phyloP scores from a whole-genome alignment of 1,284 basidiomycete species.

The Waitea zeae region DNA sequence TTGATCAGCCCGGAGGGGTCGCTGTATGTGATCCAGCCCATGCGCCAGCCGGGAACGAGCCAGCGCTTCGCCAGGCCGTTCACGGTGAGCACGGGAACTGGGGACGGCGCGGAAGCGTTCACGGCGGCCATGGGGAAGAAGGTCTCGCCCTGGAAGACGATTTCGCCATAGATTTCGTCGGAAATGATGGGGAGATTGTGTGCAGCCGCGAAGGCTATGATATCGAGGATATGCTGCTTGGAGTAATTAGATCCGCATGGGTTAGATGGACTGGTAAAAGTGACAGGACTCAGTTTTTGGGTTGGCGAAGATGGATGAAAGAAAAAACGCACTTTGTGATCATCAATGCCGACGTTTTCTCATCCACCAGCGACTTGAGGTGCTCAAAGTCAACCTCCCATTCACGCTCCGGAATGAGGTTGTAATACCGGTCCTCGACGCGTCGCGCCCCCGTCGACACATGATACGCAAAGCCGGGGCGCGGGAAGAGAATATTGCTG shows the following conservation, averaged over 20 bases:
- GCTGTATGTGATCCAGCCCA: not conserved
- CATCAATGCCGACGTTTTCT: not conserved
- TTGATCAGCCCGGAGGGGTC: not conserved
- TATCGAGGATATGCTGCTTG: not conserved
- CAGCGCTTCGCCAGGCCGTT: not conserved
- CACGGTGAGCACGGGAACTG: not conserved
- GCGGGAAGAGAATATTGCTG: not conserved
- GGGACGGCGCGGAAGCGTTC: not conserved
- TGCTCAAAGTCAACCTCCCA: slow-evolving; percentile 1
- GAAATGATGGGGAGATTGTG: not conserved
- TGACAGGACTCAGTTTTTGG: not conserved
- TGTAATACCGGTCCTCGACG: not conserved
- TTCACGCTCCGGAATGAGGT: not conserved
- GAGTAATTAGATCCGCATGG: not conserved
- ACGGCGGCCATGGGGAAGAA: not conserved
- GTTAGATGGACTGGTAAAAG: not conserved
- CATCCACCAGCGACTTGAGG: not conserved
- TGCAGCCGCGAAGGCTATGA: not conserved
- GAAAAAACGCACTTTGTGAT: not conserved
- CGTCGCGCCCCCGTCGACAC: not conserved
- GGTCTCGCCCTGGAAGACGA: not conserved
- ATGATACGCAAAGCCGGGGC: not conserved
- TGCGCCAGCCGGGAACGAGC: slow-evolving; percentile 1
- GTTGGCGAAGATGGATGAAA: too few relatives aligned
- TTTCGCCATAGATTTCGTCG: slow-evolving; percentile 1